These are phyloP conservation scores for Vigna nakashimae DNA, from an alignment of 306 rosid genomes.

Conservation along the genomic window DNA sequence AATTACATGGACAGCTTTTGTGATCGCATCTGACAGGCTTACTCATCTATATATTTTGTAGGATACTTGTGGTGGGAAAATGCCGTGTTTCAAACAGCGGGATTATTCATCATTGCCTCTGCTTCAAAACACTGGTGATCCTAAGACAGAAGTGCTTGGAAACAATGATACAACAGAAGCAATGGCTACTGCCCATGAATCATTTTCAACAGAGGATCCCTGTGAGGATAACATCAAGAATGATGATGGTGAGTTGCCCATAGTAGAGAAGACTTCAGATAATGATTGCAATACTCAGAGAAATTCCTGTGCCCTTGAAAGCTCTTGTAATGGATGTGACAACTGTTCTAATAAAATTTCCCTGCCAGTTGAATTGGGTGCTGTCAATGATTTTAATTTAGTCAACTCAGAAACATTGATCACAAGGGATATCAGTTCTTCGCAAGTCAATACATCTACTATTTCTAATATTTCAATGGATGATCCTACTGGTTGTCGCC, in stretches of 20 bases:
- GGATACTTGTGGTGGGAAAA: conserved; percentile 43
- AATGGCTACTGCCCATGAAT: conserved; percentile 21
- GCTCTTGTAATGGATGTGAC: conserved; percentile 32
- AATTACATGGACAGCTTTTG: conserved; percentile 4
- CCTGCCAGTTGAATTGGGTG: conserved; percentile 35
- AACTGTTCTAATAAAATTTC: conserved; percentile 42
- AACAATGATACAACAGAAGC: conserved; percentile 35
- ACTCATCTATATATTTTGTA: conserved; percentile 26
- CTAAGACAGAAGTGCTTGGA: conserved; percentile 44
- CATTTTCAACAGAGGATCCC: conserved; percentile 32
- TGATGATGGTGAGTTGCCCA: conserved; percentile 38
- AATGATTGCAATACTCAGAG: conserved; percentile 37
- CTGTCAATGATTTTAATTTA: conserved; percentile 38
- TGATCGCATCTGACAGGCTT: conserved; percentile 23
- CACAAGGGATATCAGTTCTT: conserved; percentile 42
- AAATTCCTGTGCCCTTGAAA: conserved; percentile 34
- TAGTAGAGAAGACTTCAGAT: conserved; percentile 40
- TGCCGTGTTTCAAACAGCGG: conserved; percentile 32
- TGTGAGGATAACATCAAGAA: conserved; percentile 44
- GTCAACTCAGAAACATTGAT: conserved; percentile 36
- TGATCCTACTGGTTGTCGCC: conserved; percentile 42
- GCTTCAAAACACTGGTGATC: conserved; percentile 37
- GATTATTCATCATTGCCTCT: conserved; percentile 44
- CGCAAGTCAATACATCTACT: conserved; percentile 34
- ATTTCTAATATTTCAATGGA: conserved; percentile 44